phyloP scores from a whole-genome alignment of 805 yeast species.

The Metschnikowia gruessii region DNA sequence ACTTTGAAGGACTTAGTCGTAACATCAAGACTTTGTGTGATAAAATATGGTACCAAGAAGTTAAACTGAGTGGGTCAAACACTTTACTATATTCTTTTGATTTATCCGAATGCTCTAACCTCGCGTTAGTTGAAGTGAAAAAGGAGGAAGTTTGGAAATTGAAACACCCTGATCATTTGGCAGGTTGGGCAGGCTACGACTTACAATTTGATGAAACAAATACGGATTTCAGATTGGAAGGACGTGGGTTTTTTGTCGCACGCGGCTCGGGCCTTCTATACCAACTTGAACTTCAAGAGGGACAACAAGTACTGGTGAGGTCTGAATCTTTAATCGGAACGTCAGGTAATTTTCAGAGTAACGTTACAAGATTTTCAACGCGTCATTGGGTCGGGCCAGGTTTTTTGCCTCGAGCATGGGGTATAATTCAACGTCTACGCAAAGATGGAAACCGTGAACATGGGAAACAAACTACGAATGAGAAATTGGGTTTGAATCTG shows the following conservation, averaged over 20 bases:
- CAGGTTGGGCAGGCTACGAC: conserved; percentile 17
- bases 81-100: conserved; percentile 12
- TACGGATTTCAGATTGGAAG: conserved; percentile 2
- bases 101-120: neutral
- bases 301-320: conserved; percentile 1
- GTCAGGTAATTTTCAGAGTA: neutral
- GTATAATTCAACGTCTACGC: neutral
- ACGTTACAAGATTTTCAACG: neutral
- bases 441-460: neutral
- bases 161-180: conserved; percentile 1
- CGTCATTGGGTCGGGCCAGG: neutral
- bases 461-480: neutral
- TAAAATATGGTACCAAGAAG: conserved; percentile 14
- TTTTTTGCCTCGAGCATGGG: neutral
- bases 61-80: conserved; percentile 9
- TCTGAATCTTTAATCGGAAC: conserved; percentile 3
- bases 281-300: conserved; percentile 5
- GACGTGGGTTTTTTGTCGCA: conserved; percentile 10
- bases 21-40: conserved; percentile 7
- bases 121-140: conserved; percentile 4
- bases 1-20: conserved; percentile 2
- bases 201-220: neutral
- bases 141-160: conserved; percentile 11
- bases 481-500: neutral
- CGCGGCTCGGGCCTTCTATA: conserved; percentile 8